Conservation (phyloP, 768 basidiomycete species). For the Lanmaoa rubissima region DNA sequence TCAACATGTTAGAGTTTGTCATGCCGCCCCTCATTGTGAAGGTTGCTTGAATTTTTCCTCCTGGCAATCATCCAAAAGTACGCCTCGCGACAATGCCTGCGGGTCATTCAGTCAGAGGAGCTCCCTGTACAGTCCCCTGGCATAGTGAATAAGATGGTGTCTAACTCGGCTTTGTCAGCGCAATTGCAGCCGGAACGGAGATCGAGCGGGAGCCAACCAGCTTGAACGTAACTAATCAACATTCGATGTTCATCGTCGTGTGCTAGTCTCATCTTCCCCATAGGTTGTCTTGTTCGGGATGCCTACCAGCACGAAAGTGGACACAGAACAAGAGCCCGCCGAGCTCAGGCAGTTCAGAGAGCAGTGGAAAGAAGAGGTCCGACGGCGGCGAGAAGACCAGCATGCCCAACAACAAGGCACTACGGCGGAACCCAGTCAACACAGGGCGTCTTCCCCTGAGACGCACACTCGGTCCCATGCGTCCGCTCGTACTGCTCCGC, state of each 20-base stretch:
- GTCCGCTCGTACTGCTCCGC: not conserved
- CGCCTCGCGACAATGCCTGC: too few relatives aligned
- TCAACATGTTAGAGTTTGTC: too few relatives aligned
- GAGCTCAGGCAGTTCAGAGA: constrained; percentile 72
- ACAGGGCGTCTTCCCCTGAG: constrained; percentile 5
- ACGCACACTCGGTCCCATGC: constrained; percentile 5
- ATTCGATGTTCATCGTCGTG: not conserved
- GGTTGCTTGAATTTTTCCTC: too few relatives aligned
- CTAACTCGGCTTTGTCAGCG: constrained; percentile 8
- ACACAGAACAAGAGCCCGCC: constrained; percentile 43
- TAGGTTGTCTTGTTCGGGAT: not conserved
- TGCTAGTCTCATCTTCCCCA: not conserved
- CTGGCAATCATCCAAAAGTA: too few relatives aligned
- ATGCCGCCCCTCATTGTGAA: too few relatives aligned
- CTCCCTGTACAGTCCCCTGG: too few relatives aligned
- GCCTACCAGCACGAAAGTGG: not conserved
- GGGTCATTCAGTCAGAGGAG: too few relatives aligned
- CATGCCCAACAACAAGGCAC: constrained; percentile 5
- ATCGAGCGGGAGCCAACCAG: too few relatives aligned
- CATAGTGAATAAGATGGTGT: too few relatives aligned
- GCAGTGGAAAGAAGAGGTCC: constrained; percentile 70
- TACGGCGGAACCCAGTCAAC: not conserved
- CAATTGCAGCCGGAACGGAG: not conserved
- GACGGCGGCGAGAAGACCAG: constrained; percentile 29
- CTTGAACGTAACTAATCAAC: not conserved